Base-by-base conservation (phyloP, 2,329 filamentous ascomycete species). In the Scytalidium lignicola region DNA sequence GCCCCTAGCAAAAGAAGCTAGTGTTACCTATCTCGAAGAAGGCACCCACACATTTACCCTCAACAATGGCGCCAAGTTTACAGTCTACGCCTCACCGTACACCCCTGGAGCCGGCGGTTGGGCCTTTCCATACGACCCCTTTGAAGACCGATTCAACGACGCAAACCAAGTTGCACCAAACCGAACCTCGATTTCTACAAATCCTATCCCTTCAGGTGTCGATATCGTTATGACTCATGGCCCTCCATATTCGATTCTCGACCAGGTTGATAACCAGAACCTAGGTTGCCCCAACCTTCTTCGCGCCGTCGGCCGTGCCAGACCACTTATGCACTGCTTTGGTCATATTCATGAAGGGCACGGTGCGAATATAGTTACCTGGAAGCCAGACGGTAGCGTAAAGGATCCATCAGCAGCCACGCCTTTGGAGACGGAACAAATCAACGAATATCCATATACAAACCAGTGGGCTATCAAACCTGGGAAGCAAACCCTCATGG, bases 331-430 rank as follows among this genome's bases (percentile, higher is more conserved):
- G 3, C 75, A 80, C 58, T 80, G 76, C 59, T 82, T 80, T 50
- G 78, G 78, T 0, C 79, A 82, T 52, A 74, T 81, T n/a, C 79
- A 82, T 57, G 75, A 80, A 55, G 73, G 69, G 0, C 85, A 79
- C 77, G 82, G 82, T 2, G 74, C 70, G 0, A 74, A 74, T 47
- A 53, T 78, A 2, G 71, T 79, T 0, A 64, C 65, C 1, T 85
- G 80, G 82, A 63, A 67, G 1, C 13, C 46, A 8, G 56, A 58
- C 37, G 54, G 52, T 53, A 28, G 55, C 52, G 44, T 28, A 50
- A 59, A 21, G 60, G 66, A 52, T 59, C 53, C 67, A 43, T 60
- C 65, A 5, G 70, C 60, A 41, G 62, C 61, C 13, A 58, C 50
- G 19, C 46, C 47, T 28, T 41, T 54, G 39, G 53, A 55, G 40